Evolutionary conservation across 148 eudicot species (phyloP).

Genomic region (Salicornia ramosissima): DNA sequence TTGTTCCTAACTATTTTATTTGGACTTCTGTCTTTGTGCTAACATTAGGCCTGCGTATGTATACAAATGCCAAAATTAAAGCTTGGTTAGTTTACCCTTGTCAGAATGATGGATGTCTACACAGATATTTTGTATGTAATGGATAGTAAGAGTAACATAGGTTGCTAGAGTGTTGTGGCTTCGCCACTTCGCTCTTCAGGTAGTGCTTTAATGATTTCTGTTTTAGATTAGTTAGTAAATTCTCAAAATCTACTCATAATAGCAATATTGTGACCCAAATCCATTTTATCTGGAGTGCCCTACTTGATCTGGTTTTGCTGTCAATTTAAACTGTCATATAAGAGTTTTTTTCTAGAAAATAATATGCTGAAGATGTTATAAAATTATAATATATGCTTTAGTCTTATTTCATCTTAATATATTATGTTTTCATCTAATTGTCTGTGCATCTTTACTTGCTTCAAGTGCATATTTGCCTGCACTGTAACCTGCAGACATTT

Average conservation of each 20-base stretch:
- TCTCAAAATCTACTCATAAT: neutral
- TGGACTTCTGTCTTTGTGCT: neutral
- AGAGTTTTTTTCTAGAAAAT: no score
- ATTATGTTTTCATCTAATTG: neutral
- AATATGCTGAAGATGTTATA: no score
- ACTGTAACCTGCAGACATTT: neutral
- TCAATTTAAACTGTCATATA: neutral
- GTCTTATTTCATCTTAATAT: neutral
- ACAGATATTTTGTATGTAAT: no score
- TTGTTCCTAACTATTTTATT: neutral
- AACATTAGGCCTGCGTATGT: neutral
- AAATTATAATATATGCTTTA: no score
- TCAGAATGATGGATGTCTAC: no score
- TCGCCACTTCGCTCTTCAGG: neutral
- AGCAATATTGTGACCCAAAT: neutral
- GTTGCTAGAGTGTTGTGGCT: neutral
- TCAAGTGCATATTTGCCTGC: neutral
- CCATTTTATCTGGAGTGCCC: no score
- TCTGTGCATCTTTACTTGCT: neutral
- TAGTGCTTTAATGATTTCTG: neutral
- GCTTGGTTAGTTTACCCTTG: no score
- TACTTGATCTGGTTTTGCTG: neutral
- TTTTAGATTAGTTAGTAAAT: neutral
- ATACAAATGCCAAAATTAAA: neutral
- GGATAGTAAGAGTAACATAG: no score